Percentiles rank a stretch among this genome's conserved stretches.
Evolutionary conservation across 106 monocot species (phyloP).

Genomic region (Dendrobium chrysotoxum): DNA sequence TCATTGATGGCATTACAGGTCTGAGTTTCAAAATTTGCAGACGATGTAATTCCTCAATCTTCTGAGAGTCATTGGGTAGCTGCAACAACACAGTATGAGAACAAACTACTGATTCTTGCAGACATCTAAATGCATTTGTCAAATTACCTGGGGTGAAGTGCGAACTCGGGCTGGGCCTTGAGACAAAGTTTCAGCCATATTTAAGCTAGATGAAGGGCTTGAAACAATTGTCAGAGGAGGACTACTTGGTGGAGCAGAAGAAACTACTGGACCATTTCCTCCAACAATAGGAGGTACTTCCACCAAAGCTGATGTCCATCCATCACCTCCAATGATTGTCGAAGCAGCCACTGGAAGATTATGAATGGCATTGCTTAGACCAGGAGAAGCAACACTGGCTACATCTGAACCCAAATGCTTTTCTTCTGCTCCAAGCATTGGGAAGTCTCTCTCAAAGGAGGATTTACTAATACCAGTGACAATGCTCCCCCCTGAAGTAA

Average conservation of each 20-base stretch:
- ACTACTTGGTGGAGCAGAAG: slow-evolving; percentile 18
- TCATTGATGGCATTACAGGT: slow-evolving; percentile 23
- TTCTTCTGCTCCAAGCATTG: slow-evolving; percentile 64
- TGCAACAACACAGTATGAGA: slow-evolving; percentile 4
- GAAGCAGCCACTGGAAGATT: slow-evolving; percentile 26
- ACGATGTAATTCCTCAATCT: slow-evolving; percentile 23
- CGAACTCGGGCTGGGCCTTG: slow-evolving; percentile 37
- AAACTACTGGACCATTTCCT: slow-evolving; percentile 15
- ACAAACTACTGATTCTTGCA: neutral
- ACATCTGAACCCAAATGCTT: slow-evolving; percentile 30
- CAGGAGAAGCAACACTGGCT: slow-evolving; percentile 37
- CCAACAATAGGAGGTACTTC: slow-evolving; percentile 38
- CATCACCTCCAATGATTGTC: slow-evolving; percentile 35
- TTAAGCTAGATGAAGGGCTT: slow-evolving; percentile 30
- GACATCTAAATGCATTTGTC: neutral
- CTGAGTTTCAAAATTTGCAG: slow-evolving; percentile 19
- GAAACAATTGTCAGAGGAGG: slow-evolving; percentile 3
- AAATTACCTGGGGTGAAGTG: slow-evolving; percentile 33
- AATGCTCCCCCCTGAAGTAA: slow-evolving; percentile 19
- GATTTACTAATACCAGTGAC: slow-evolving; percentile 23
- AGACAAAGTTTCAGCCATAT: slow-evolving; percentile 66
- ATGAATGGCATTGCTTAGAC: slow-evolving; percentile 29
- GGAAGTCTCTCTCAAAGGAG: slow-evolving; percentile 74
- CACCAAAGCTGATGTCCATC: slow-evolving; percentile 62
- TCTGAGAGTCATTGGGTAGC: slow-evolving; percentile 21